Conservation (phyloP, 345 rosid species). For the Geranium brycei region DNA sequence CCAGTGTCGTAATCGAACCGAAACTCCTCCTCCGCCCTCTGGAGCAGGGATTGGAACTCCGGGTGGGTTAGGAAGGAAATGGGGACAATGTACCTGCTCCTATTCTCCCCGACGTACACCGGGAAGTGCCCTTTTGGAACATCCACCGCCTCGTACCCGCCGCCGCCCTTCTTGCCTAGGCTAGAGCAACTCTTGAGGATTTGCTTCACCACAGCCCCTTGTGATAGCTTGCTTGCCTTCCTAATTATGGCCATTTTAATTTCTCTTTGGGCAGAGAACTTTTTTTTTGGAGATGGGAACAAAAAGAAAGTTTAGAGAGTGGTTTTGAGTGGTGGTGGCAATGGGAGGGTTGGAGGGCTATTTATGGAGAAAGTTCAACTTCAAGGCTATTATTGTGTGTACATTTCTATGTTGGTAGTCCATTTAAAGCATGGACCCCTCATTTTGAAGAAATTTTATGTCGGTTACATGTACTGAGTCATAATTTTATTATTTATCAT, state of each 20-base stretch:
- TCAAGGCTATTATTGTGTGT: neutral
- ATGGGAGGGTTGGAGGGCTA: neutral
- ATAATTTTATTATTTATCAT: too few species aligned
- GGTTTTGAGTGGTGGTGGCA: neutral
- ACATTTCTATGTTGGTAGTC: neutral
- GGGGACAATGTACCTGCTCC: slow-evolving; percentile 27
- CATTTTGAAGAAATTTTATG: neutral
- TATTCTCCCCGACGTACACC: slow-evolving; percentile 27
- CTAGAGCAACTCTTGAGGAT: slow-evolving; percentile 76
- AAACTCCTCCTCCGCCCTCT: slow-evolving; percentile 26
- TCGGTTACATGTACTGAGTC: too few species aligned
- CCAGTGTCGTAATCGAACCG: slow-evolving; percentile 30
- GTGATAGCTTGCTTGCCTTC: slow-evolving; percentile 45
- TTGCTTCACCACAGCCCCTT: slow-evolving; percentile 53
- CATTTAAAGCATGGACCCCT: neutral
- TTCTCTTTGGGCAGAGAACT: too few species aligned
- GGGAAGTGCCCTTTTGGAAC: slow-evolving; percentile 13
- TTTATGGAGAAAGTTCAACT: neutral
- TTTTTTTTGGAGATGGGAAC: too few species aligned
- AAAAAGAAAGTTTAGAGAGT: neutral
- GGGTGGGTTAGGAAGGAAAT: slow-evolving; percentile 24
- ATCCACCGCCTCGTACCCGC: slow-evolving; percentile 1
- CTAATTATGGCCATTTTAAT: slow-evolving; percentile 38
- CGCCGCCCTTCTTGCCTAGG: slow-evolving; percentile 43
- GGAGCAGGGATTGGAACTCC: slow-evolving; percentile 22